These are phyloP conservation scores for Volvox africanus DNA, from an alignment of 139 green algal species.

Conservation along the genomic window DNA sequence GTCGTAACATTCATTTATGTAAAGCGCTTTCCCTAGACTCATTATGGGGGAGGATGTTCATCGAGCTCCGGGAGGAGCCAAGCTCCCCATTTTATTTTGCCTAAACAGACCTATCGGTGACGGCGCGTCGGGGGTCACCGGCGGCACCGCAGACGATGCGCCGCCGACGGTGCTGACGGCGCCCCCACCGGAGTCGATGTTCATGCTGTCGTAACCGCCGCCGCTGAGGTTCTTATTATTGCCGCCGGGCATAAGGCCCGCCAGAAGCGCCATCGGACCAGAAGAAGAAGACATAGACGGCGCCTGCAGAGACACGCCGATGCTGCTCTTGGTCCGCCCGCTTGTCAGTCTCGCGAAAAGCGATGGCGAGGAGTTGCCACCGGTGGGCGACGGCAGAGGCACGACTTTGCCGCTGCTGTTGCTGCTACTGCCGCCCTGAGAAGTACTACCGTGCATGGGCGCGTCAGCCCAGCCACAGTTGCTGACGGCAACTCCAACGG, in stretches of 20 bases:
- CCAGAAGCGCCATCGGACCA: not conserved
- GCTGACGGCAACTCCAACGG: not conserved
- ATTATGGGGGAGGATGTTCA: too few species aligned
- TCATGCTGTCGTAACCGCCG: not conserved
- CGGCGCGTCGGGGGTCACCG: not conserved
- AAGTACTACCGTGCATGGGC: not conserved
- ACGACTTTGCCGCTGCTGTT: not conserved
- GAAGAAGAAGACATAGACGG: not conserved
- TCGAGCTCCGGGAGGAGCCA: not conserved
- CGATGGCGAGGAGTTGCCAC: not conserved
- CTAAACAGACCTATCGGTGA: not conserved
- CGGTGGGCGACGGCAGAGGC: not conserved
- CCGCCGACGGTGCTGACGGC: not conserved
- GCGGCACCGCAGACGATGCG: slow-evolving; percentile 3
- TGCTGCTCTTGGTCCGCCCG: not conserved
- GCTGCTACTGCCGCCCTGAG: not conserved
- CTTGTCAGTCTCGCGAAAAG: slow-evolving; percentile 1
- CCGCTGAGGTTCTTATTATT: not conserved
- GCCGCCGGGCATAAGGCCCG: not conserved
- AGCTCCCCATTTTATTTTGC: not conserved
- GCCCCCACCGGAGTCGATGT: not conserved
- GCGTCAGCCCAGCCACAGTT: too few species aligned
- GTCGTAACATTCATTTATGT: too few species aligned
- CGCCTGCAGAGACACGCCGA: too few species aligned
- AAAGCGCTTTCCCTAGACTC: too few species aligned